Evolutionary conservation across 371 early-diverging fungal genomes (phyloP).

Genomic region (Apophysomyces sp.): DNA sequence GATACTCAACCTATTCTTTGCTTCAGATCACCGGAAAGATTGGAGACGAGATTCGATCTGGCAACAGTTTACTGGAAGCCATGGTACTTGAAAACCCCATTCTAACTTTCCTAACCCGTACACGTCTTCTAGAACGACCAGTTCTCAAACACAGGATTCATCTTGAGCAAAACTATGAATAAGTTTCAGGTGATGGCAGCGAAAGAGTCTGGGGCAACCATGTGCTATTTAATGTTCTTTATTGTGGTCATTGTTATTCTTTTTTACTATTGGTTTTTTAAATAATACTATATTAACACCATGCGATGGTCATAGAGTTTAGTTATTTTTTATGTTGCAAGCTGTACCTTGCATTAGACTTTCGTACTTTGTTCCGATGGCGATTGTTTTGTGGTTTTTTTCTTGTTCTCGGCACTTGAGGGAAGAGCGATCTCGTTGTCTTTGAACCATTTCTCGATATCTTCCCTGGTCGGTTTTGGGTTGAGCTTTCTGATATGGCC

Average conservation of each 20-base stretch:
- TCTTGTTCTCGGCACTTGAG: too few relatives aligned
- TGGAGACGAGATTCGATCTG: constrained; percentile 48
- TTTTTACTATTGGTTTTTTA: constrained; percentile 48
- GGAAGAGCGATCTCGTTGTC: too few relatives aligned
- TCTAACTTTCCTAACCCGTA: neutral
- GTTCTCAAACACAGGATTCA: constrained; percentile 43
- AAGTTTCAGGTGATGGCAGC: constrained; percentile 51
- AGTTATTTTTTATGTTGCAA: too few relatives aligned
- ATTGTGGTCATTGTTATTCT: constrained; percentile 41
- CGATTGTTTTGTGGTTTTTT: too few relatives aligned
- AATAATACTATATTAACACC: constrained; percentile 32
- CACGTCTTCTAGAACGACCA: constrained; percentile 39
- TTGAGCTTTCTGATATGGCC: too few relatives aligned
- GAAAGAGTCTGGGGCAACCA: constrained; percentile 47
- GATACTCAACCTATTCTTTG: neutral
- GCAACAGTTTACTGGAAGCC: constrained; percentile 44
- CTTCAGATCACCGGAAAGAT: constrained; percentile 50
- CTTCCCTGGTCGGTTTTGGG: too few relatives aligned
- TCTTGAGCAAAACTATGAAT: constrained; percentile 48
- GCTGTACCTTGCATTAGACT: too few relatives aligned
- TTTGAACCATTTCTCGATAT: too few relatives aligned
- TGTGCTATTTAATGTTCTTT: constrained; percentile 45
- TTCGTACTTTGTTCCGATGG: too few relatives aligned
- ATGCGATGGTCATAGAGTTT: too few relatives aligned
- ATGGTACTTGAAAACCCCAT: constrained; percentile 31